phyloP scores from a whole-genome alignment of 164 flowering plant species.

The Vitis amurensis region DNA sequence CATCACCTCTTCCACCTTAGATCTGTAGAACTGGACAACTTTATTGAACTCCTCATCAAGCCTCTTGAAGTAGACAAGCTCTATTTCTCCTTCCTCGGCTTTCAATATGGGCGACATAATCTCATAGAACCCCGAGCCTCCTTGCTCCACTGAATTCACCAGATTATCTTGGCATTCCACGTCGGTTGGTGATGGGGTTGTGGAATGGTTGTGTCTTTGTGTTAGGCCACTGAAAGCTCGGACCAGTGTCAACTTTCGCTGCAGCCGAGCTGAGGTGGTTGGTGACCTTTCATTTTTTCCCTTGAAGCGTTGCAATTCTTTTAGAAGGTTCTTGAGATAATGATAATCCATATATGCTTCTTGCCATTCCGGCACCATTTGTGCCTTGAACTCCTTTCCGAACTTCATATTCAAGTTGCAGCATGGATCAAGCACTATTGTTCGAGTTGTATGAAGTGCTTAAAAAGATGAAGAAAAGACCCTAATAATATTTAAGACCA shows the following conservation, averaged over 20 bases:
- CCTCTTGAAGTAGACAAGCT: too few species aligned
- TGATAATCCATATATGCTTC: slow-evolving; percentile 7
- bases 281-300: background rate
- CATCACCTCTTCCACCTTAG: slow-evolving; percentile 7
- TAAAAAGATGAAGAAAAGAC: too few species aligned
- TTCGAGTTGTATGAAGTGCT: too few species aligned
- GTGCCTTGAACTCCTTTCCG: slow-evolving; percentile 1
- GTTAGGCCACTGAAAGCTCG: slow-evolving; percentile 2
- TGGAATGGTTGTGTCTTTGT: background rate
- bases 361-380: slow-evolving; percentile 5
- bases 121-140: too few species aligned
- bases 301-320: background rate
- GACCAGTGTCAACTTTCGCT: background rate
- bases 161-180: too few species aligned
- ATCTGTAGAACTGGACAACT: background rate
- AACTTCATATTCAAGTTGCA: background rate
- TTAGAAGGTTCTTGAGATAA: background rate
- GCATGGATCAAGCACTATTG: background rate
- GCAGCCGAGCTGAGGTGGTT: too few species aligned
- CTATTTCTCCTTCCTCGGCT: too few species aligned
- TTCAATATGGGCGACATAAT: too few species aligned
- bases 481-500: too few species aligned
- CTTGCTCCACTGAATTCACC: too few species aligned
- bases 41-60: too few species aligned
- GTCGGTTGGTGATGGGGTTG: too few species aligned